These are phyloP conservation scores for Aspergillus neoniger DNA, from an alignment of 2,329 filamentous ascomycete genomes.

Conservation along the genomic window DNA sequence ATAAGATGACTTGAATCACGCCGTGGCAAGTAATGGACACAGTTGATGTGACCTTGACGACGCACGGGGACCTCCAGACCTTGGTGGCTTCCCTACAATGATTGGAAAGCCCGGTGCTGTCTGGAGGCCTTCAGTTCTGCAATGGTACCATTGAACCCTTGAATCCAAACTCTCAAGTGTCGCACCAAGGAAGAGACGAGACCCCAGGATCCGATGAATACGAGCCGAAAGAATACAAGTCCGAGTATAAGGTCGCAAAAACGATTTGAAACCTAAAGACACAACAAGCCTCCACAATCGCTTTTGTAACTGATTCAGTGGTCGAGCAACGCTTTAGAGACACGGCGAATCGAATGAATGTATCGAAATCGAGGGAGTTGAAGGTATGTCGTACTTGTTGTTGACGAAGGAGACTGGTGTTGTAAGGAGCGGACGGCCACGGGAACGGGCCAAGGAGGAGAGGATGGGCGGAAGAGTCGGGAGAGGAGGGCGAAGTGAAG, in stretches of 20 bases:
- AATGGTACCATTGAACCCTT: slow-evolving; percentile 24
- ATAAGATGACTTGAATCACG: slow-evolving; percentile 8
- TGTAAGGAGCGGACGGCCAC: slow-evolving; percentile 45
- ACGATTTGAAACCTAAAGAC: slow-evolving; percentile 1
- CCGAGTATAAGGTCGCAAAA: slow-evolving; percentile 5
- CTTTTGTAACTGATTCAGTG: neutral
- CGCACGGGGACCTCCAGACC: slow-evolving; percentile 32
- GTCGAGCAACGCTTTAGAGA: slow-evolving; percentile 2
- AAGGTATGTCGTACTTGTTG: slow-evolving; percentile 10
- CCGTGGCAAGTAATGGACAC: slow-evolving; percentile 8
- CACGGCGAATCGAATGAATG: slow-evolving; percentile 4
- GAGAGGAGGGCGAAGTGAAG: slow-evolving; percentile 10
- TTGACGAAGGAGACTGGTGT: slow-evolving; percentile 13
- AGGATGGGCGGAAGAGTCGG: slow-evolving; percentile 12
- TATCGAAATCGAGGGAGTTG: slow-evolving; percentile 10
- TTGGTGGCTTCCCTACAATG: slow-evolving; percentile 25
- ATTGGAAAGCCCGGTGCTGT: slow-evolving; percentile 29
- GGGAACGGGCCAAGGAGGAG: slow-evolving; percentile 29
- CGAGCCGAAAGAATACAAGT: neutral
- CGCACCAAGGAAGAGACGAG: slow-evolving; percentile 1
- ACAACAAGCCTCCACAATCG: neutral
- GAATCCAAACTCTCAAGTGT: slow-evolving; percentile 1
- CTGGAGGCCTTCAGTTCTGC: slow-evolving; percentile 31
- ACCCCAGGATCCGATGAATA: slow-evolving; percentile 3
- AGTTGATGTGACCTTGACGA: slow-evolving; percentile 25